Conservation (phyloP, 1,284 basidiomycete species). For the Boletus calvinii region DNA sequence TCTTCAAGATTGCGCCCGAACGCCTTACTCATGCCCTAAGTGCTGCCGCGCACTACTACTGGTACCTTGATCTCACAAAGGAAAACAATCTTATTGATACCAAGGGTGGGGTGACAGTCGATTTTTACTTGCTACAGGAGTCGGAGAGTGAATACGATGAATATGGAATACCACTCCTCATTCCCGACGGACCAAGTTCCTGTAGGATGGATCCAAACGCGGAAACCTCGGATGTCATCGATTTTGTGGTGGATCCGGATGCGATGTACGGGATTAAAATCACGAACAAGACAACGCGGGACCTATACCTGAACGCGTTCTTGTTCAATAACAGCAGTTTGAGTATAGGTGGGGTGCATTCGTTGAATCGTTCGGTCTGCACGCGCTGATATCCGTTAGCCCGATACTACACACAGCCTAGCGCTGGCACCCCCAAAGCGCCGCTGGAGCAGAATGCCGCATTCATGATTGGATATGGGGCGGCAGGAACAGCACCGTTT, state of each 20-base stretch:
- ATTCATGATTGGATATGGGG: slow-evolving; percentile 24
- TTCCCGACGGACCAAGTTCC: slow-evolving; percentile 9
- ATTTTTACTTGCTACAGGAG: slow-evolving; percentile 18
- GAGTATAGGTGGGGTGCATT: slow-evolving; percentile 14
- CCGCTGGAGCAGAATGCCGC: slow-evolving; percentile 3
- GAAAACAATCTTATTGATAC: neutral
- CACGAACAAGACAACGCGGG: slow-evolving; percentile 18
- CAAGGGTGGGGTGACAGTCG: slow-evolving; percentile 1
- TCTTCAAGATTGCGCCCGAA: neutral
- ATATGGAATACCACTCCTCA: slow-evolving; percentile 4
- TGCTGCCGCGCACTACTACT: slow-evolving; percentile 22
- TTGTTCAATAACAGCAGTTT: slow-evolving; percentile 23
- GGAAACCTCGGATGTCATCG: slow-evolving; percentile 13
- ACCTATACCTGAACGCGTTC: slow-evolving; percentile 26
- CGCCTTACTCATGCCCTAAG: slow-evolving; percentile 2
- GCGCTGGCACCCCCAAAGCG: neutral
- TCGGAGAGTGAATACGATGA: slow-evolving; percentile 8
- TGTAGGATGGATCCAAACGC: neutral
- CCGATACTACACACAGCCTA: slow-evolving; percentile 14
- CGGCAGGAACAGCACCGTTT: slow-evolving; percentile 7
- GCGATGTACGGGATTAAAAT: slow-evolving; percentile 19
- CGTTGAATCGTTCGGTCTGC: neutral
- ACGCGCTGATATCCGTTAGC: slow-evolving; percentile 2
- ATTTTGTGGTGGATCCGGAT: slow-evolving; percentile 16
- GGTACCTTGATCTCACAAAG: slow-evolving; percentile 23